These are phyloP conservation scores for Xylariales sp. DNA, from an alignment of 2,329 filamentous ascomycete genomes.

Conservation along the genomic window DNA sequence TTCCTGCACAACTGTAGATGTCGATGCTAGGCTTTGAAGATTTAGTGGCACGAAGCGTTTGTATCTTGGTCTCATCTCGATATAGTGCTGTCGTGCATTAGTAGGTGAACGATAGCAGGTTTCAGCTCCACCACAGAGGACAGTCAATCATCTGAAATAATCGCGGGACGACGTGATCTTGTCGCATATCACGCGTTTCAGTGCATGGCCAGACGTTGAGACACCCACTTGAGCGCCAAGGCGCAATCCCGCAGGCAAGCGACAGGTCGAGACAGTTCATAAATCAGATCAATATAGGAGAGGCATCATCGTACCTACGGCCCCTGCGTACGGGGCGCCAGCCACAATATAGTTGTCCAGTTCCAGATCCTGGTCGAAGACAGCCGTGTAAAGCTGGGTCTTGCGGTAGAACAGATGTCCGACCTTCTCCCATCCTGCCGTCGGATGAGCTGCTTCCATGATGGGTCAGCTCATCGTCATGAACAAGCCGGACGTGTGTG, in stretches of 20 bases:
- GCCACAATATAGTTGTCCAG: conserved; percentile 90
- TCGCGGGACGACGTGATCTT: too few species aligned
- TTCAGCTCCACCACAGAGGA: too few species aligned
- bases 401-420: conserved; percentile 95
- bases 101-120: too few species aligned
- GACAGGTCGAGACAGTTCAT: too few species aligned
- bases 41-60: conserved; percentile 69
- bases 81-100: conserved; percentile 62
- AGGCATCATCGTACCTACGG: conserved; percentile 83
- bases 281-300: too few species aligned
- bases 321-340: conserved; percentile 89
- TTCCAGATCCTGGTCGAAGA: conserved; percentile 91
- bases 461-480: conserved; percentile 28
- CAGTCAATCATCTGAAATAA: too few species aligned
- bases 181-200: too few species aligned
- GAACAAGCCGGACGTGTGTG: background rate
- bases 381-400: conserved; percentile 83
- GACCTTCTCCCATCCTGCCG: conserved; percentile 89
- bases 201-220: too few species aligned
- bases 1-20: conserved; percentile 89
- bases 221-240: background rate
- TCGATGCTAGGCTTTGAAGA: conserved; percentile 80
- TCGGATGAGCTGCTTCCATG: conserved; percentile 61
- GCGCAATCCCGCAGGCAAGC: too few species aligned
- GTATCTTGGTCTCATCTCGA: conserved; percentile 81